Evolutionary conservation across 768 basidiomycete species (phyloP).

Genomic region (Lanmaoa pseudosensibilis): DNA sequence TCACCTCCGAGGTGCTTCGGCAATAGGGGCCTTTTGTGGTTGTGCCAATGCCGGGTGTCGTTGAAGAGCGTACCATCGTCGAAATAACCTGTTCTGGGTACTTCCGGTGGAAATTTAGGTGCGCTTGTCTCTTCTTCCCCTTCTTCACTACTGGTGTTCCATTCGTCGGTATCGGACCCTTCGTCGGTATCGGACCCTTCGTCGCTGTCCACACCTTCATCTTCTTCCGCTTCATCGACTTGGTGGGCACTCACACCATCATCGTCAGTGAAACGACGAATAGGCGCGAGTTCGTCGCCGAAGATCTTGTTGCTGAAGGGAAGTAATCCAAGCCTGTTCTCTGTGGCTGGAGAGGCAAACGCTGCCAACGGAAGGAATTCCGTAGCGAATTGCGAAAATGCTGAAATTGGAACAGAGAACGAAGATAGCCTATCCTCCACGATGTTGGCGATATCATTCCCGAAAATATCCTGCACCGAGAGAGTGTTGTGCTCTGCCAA

Average conservation of each 20-base stretch:
- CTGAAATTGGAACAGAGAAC: conserved; percentile 16
- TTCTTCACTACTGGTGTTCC: conserved; percentile 22
- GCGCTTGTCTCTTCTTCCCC: neutral
- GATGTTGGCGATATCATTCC: conserved; percentile 23
- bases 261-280: conserved; percentile 23
- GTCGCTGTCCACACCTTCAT: conserved; percentile 18
- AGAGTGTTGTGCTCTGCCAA: conserved; percentile 25
- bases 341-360: neutral
- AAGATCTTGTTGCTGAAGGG: conserved; percentile 45
- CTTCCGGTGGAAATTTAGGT: neutral
- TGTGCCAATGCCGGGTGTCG: conserved; percentile 66
- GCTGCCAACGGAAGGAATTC: conserved; percentile 20
- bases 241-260: conserved; percentile 4
- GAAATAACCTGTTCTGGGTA: conserved; percentile 23
- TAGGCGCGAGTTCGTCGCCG: conserved; percentile 38
- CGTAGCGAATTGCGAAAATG: conserved; percentile 20
- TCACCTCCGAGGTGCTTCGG: conserved; percentile 57
- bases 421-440: conserved; percentile 24
- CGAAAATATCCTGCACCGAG: conserved; percentile 31
- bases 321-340: conserved; percentile 26
- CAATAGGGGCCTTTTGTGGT: conserved; percentile 44
- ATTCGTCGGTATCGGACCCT: conserved; percentile 19
- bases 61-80: conserved; percentile 44
- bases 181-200: conserved; percentile 17
- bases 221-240: conserved; percentile 7